Percentiles rank a stretch among this genome's conserved stretches.
phyloP scores from a whole-genome alignment of 2,329 filamentous ascomycete genomes.

The Aspergillus piperis region DNA sequence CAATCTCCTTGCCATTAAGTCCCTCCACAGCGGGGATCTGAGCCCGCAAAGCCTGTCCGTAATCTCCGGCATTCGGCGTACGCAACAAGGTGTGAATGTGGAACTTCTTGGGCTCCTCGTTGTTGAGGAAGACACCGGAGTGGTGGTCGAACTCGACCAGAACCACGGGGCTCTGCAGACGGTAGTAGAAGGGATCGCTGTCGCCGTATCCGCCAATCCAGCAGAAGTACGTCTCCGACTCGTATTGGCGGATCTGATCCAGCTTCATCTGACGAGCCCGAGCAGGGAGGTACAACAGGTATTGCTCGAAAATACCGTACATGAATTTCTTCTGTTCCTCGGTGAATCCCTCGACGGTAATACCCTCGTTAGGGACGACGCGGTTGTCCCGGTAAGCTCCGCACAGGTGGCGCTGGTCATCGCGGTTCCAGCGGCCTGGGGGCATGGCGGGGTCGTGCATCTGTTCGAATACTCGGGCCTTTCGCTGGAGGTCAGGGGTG shows the following conservation, averaged over 20 bases:
- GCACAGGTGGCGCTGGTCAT: slow-evolving; percentile 76
- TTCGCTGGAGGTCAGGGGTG: slow-evolving; percentile 44
- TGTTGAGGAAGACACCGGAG: slow-evolving; percentile 74
- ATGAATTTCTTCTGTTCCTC: slow-evolving; percentile 56
- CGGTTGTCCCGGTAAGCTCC: slow-evolving; percentile 79
- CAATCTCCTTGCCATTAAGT: slow-evolving; percentile 40
- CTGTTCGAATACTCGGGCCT: slow-evolving; percentile 59
- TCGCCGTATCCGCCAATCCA: slow-evolving; percentile 72
- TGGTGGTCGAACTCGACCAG: slow-evolving; percentile 79
- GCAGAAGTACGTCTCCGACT: slow-evolving; percentile 73
- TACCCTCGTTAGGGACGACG: slow-evolving; percentile 71
- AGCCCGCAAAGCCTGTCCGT: slow-evolving; percentile 59
- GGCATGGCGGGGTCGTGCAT: slow-evolving; percentile 68
- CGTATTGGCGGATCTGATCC: slow-evolving; percentile 55
- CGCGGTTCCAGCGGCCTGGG: slow-evolving; percentile 69
- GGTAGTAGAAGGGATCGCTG: slow-evolving; percentile 73
- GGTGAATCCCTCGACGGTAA: slow-evolving; percentile 52
- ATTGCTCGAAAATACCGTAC: slow-evolving; percentile 63
- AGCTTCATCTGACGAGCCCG: slow-evolving; percentile 58
- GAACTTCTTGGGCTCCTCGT: slow-evolving; percentile 72
- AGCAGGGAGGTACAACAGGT: slow-evolving; percentile 67
- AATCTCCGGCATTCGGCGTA: slow-evolving; percentile 75
- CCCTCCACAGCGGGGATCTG: slow-evolving; percentile 39
- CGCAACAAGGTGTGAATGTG: slow-evolving; percentile 75
- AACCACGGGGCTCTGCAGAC: slow-evolving; percentile 74